phyloP scores from a whole-genome alignment of 495 filamentous ascomycete species.

The Patellaria atrata region DNA sequence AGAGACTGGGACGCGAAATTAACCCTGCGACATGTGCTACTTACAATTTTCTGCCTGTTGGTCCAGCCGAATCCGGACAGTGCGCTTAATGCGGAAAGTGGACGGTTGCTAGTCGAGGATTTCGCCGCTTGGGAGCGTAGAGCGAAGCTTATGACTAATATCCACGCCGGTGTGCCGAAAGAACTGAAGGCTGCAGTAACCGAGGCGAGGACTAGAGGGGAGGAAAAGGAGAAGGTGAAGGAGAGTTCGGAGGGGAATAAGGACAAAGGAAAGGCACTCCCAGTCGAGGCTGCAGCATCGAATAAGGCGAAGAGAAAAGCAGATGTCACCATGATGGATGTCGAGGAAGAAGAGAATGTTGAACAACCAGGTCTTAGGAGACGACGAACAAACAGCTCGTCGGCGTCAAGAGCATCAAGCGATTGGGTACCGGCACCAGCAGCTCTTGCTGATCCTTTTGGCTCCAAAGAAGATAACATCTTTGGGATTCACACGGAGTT shows the following conservation, averaged over 20 bases:
- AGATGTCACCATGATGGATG: conserved; percentile 1
- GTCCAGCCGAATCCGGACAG: conserved; percentile 60
- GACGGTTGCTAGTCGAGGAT: conserved; percentile 46
- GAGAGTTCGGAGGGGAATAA: conserved; percentile 2
- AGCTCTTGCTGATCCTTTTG: conserved; percentile 4
- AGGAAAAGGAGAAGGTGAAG: conserved; percentile 27
- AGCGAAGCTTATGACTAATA: conserved; percentile 51
- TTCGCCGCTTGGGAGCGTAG: conserved; percentile 45
- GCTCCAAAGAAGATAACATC: conserved; percentile 9
- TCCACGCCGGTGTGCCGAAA: conserved; percentile 44
- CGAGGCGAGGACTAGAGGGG: conserved; percentile 47
- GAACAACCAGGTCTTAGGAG: not conserved
- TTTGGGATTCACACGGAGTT: conserved; percentile 15
- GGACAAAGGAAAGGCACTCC: conserved; percentile 3
- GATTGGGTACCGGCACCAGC: conserved; percentile 19
- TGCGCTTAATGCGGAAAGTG: conserved; percentile 51
- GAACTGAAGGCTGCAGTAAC: conserved; percentile 26
- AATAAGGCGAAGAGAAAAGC: conserved; percentile 3
- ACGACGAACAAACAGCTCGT: conserved; percentile 17
- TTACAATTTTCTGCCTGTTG: conserved; percentile 57
- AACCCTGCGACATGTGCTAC: conserved; percentile 47
- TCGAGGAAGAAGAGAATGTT: not conserved
- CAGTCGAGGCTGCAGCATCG: not conserved
- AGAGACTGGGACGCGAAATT: conserved; percentile 49
- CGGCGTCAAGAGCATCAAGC: conserved; percentile 8